Base-by-base conservation (phyloP, 306 rosid genomes). In the Cicer bijugum region DNA sequence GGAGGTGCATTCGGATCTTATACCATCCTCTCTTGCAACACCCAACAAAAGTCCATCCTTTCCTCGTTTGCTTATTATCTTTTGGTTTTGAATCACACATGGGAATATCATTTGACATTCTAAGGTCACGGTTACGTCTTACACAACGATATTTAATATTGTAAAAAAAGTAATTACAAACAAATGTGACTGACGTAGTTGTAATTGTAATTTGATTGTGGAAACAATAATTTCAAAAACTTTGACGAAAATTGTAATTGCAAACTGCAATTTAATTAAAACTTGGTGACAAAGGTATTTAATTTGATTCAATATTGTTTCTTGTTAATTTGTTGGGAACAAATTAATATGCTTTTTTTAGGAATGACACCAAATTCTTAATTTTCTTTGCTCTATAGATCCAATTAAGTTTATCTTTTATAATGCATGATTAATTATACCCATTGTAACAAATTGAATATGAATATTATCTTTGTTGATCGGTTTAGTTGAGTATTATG, bases 21-120 rank as follows among this genome's bases (percentile, higher is more conserved):
- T 83, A 83, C 86, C 86, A 83, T 5, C 67, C 42, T 75, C 15
- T 78, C 81, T 82, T 82, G 12, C 45, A 74, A 78, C 12, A 62
- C 38, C 86, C 83, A 9, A 78, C 70, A 9, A 78, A 53, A 0
- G 6, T 56, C 86, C 86, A 82, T 17, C 71, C 75, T 6, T 58
- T 67, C 9, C 10, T 23, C 50, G 28, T 58, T 28, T 48, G 16
- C 12, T 46, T 59, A 9, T 57, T 19, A 6, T 66, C 58, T 47
- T 74, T 37, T 56, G 9, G 0, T 50, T n/a, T 67, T 59, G 71
- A 8, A 56, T 28, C 64, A 33, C 68, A 6, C 28, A 20, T 10
- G 4, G 42, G 70, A 64, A 9, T n/a, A 35, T 17, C 37, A 40
- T 57, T 57, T 7, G 62, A 20, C 62, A 56, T 56, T 9, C 14